phyloP scores from a whole-genome alignment of 192 early-diverging fungal genomes.

The Ramicandelaber brevisporus region DNA sequence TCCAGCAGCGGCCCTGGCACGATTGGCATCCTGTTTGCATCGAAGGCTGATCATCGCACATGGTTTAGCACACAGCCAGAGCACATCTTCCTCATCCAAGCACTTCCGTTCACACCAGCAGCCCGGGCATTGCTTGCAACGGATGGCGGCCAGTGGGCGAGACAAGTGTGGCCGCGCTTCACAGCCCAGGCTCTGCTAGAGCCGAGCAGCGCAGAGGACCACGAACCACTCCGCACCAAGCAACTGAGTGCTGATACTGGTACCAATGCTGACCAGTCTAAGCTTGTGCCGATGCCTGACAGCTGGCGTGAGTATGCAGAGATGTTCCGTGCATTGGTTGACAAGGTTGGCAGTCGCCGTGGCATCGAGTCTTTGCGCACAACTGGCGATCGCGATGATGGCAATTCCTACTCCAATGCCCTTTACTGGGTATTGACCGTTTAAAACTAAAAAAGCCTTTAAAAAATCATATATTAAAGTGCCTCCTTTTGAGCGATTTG shows the following conservation, averaged over 20 bases:
- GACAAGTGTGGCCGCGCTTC: neutral
- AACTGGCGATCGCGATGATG: neutral
- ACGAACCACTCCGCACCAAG: constrained; percentile 1
- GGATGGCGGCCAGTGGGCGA: neutral
- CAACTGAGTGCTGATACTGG: constrained; percentile 1
- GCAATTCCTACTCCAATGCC: constrained; percentile 2
- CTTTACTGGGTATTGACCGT: constrained; percentile 4
- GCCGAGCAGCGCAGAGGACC: neutral
- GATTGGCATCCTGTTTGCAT: constrained; percentile 2
- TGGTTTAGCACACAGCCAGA: constrained; percentile 2
- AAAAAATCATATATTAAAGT: neutral
- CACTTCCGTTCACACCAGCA: constrained; percentile 3
- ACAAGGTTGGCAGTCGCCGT: no score
- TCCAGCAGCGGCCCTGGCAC: neutral
- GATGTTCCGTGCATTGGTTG: constrained; percentile 1
- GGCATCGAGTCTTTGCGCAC: neutral
- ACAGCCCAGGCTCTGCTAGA: neutral
- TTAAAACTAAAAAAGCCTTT: neutral
- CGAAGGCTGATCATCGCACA: neutral
- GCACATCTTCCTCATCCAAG: constrained; percentile 3
- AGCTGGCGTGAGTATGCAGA: neutral
- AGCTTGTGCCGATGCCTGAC: no score
- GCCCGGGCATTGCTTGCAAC: constrained; percentile 2
- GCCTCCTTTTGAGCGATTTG: neutral
- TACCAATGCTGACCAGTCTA: neutral